phyloP scores from a whole-genome alignment of 192 early-diverging fungal genomes.

The Rhizophagus clarus region DNA sequence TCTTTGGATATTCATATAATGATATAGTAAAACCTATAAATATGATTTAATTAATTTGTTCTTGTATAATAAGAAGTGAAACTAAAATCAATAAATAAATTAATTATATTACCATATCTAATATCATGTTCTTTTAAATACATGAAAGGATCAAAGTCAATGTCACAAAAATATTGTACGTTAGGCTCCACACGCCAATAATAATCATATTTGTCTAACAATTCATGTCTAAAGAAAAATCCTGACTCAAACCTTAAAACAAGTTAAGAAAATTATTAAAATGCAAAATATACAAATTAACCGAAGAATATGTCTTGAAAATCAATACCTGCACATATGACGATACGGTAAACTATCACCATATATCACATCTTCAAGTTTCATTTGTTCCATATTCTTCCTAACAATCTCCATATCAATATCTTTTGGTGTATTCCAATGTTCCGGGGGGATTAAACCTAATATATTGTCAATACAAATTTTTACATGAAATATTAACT shows the following conservation, averaged over 20 bases:
- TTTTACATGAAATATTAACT: not conserved
- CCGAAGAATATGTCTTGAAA: not conserved
- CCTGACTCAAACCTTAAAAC: slow-evolving; percentile 65
- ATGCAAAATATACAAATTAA: not conserved
- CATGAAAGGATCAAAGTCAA: slow-evolving; percentile 83
- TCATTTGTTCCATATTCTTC: slow-evolving; percentile 57
- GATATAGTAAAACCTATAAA: slow-evolving; percentile 69
- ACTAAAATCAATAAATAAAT: not conserved
- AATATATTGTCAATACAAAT: not conserved
- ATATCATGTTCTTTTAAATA: slow-evolving; percentile 76
- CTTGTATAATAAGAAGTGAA: not conserved
- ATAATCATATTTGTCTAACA: slow-evolving; percentile 72
- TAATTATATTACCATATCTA: slow-evolving; percentile 67
- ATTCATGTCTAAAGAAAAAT: slow-evolving; percentile 74
- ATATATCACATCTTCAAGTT: slow-evolving; percentile 54
- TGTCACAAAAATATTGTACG: slow-evolving; percentile 77
- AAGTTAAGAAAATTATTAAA: not conserved
- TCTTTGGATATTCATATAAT: slow-evolving; percentile 68
- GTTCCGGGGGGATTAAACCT: slow-evolving; percentile 59
- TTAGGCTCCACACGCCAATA: slow-evolving; percentile 91
- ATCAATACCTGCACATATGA: slow-evolving; percentile 72
- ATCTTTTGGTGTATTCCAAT: slow-evolving; percentile 82
- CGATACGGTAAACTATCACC: slow-evolving; percentile 69
- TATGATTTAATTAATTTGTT: not conserved
- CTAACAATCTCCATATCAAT: slow-evolving; percentile 66